A percentile compares a stretch with the other conserved stretches of the same genome.
These are phyloP conservation scores for Entomortierella chlamydospora DNA, from an alignment of 192 early-diverging fungal species.

Conservation along the genomic window DNA sequence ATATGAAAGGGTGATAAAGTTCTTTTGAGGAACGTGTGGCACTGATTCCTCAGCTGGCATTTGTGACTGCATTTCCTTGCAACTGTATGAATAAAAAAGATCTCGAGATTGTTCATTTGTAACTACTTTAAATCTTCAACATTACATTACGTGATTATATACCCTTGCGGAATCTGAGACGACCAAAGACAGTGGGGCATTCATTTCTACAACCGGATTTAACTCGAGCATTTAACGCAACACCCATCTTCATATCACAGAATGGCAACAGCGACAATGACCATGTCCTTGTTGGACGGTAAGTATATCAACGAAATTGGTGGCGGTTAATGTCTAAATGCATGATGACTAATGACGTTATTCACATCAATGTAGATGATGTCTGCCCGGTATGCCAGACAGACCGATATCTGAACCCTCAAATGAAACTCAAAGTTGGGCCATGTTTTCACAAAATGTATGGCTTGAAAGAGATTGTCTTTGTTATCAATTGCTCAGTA, in stretches of 20 bases:
- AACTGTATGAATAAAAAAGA: too few species aligned
- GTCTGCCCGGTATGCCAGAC: constrained; percentile 86
- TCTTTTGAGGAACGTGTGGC: not conserved
- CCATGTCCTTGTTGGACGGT: constrained; percentile 22
- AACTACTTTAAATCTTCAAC: too few species aligned
- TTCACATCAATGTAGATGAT: constrained; percentile 31
- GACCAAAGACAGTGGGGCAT: too few species aligned
- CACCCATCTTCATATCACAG: not conserved
- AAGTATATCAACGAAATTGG: constrained; percentile 5
- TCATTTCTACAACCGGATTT: too few species aligned
- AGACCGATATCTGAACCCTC: constrained; percentile 86
- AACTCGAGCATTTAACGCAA: too few species aligned
- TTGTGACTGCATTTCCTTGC: too few species aligned
- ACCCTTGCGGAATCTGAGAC: too few species aligned
- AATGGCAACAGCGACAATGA: constrained; percentile 28
- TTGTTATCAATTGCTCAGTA: not conserved
- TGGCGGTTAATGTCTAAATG: constrained; percentile 12
- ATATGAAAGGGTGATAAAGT: constrained; percentile 49
- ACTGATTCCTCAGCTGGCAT: too few species aligned
- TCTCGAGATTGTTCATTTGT: too few species aligned
- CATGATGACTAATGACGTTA: not conserved
- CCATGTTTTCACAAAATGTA: constrained; percentile 97
- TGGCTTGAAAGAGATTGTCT: not conserved
- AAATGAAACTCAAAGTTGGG: constrained; percentile 89
- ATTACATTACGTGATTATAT: too few species aligned